Evolutionary conservation across 78 protist genomes (phyloP).

Genomic region (Dictyostelium brefeldianum): DNA sequence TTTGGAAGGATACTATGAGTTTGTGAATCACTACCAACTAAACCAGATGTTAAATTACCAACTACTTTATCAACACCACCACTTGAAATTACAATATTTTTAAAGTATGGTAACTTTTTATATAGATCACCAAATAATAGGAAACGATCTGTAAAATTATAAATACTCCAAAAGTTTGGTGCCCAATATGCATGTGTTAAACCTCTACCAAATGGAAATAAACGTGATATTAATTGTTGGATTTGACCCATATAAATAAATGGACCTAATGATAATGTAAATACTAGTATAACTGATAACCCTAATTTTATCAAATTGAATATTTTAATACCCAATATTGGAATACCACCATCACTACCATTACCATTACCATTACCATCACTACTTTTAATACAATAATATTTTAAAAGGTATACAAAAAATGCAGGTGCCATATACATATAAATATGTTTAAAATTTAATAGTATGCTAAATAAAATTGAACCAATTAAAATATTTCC

Average conservation of each 20-base stretch:
- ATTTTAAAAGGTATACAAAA: conserved; percentile 79
- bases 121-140: neutral
- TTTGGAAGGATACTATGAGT: conserved; percentile 78
- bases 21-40: conserved; percentile 80
- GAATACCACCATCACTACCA: neutral
- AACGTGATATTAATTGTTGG: conserved; percentile 86
- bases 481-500: conserved; percentile 27
- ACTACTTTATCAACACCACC: neutral
- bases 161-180: conserved; percentile 96
- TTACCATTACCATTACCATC: neutral
- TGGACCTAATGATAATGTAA: conserved; percentile 79
- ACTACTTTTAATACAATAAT: conserved; percentile 54
- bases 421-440: conserved; percentile 92
- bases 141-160: conserved; percentile 83
- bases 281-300: conserved; percentile 61
- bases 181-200: conserved; percentile 98
- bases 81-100: neutral
- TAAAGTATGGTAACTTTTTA: neutral
- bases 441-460: conserved; percentile 94
- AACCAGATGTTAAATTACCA: conserved; percentile 85
- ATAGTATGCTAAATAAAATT: conserved; percentile 80
- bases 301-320: conserved; percentile 70
- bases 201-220: conserved; percentile 98
- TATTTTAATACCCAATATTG: conserved; percentile 15
- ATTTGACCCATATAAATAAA: conserved; percentile 73